Base-by-base conservation (phyloP, 1,139 yeast species). In the Meyerozyma elateridarum region DNA sequence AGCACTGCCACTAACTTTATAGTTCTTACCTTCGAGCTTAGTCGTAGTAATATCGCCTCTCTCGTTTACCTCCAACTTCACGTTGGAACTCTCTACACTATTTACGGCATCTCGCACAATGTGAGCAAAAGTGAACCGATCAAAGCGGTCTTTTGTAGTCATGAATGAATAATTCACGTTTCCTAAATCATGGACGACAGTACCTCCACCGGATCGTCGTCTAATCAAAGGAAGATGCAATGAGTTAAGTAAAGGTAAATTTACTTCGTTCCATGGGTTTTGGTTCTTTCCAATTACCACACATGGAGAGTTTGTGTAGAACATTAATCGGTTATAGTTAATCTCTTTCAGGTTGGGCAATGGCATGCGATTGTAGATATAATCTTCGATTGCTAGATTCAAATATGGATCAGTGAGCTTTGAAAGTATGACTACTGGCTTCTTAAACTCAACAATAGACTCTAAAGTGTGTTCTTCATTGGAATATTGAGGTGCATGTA, bases 281-380 rank as follows among this genome's bases (percentile, higher is more conserved):
- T 93, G 98, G 52, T 91, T 91, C 50, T 93, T 85, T 0, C 98
- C 98, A n/a, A 91, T 66, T 2, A 93, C 95, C 20, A 89, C 89
- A 54, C 96, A 85, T 0, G 93, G 87, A 2, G 76, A 58, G 51
- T 93, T 91, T 21, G 73, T 67, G 49, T 91, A 93, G 38, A 91
- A 69, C 41, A 88, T 53, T 19, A 91, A 59, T 38, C 94, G 58
- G 38, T 74, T 73, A 32, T 61, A 61, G 22, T 48, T 51, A 25
- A 36, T 33, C n/a, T 27, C 42, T 5, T 25, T 32, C 17, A 39
- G 38, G 4, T 41, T 44, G n/a, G 62, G 53, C 12, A 63, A 39
- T 0, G 91, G 89, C 59, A 84, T 77, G 18, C 70, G 54, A 32
- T 70, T 69, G 54, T 85, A 91, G 2, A 91, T 60, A 48, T 75